Evolutionary conservation across 345 rosid species (phyloP).

Genomic region (Camelina sativa): DNA sequence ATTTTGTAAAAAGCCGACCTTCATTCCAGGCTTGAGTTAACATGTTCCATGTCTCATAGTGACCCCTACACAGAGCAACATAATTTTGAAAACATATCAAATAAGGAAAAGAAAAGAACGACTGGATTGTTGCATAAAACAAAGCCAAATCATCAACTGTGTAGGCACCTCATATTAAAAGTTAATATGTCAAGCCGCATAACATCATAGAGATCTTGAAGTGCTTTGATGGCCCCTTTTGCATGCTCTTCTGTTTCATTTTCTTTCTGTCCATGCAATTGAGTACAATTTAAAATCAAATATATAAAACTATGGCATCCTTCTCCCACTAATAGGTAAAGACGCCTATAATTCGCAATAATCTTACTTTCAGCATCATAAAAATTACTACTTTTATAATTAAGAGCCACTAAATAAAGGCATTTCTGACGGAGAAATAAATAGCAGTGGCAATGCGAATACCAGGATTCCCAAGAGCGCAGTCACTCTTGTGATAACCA

Average conservation of each 20-base stretch:
- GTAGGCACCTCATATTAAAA: conserved; percentile 69
- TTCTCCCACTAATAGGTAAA: conserved; percentile 11
- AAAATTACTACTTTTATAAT: conserved; percentile 7
- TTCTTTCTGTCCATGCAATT: conserved; percentile 62
- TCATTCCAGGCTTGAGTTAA: conserved; percentile 83
- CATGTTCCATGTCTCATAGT: conserved; percentile 78
- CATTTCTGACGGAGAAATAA: conserved; percentile 16
- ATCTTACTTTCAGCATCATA: conserved; percentile 2
- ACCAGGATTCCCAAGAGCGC: conserved; percentile 93
- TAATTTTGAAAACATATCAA: conserved; percentile 16
- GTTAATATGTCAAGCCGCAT: conserved; percentile 78
- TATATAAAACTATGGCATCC: conserved; percentile 4
- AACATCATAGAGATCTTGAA: conserved; percentile 97
- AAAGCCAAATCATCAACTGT: conserved; percentile 35
- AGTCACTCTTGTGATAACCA: conserved; percentile 77
- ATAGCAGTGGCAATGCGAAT: conserved; percentile 18
- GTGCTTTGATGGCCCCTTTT: conserved; percentile 88
- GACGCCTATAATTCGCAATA: conserved; percentile 1
- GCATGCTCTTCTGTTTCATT: conserved; percentile 65
- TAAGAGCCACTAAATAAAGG: conserved; percentile 5
- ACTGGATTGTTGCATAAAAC: conserved; percentile 21
- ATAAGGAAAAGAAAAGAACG: conserved; percentile 1
- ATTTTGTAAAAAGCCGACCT: conserved; percentile 83
- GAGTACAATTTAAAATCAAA: conserved; percentile 25
- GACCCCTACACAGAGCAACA: conserved; percentile 55